Conservation (phyloP, 179 eudicot genomes). For the Camellia oleifera region DNA sequence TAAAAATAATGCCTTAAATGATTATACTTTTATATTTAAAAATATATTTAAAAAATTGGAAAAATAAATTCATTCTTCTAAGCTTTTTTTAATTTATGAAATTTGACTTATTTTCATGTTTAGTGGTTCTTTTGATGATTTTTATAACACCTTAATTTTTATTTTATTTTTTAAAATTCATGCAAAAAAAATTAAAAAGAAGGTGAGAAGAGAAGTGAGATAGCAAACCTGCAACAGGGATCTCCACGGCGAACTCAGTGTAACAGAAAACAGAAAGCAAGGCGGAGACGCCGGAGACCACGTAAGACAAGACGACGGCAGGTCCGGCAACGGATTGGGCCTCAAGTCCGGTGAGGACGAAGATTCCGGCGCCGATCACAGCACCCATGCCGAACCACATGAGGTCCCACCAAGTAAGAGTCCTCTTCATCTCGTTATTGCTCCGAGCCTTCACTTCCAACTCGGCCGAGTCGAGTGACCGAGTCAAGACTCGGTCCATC, state of each 20-base stretch:
- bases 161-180: too few species aligned
- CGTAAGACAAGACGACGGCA: slow-evolving; percentile 55
- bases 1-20: too few species aligned
- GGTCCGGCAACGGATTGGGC: slow-evolving; percentile 55
- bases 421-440: slow-evolving; percentile 45
- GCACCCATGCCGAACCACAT: slow-evolving; percentile 70
- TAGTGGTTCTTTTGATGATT: too few species aligned
- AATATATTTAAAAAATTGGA: too few species aligned
- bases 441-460: slow-evolving; percentile 43
- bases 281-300: slow-evolving; percentile 62
- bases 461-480: slow-evolving; percentile 43
- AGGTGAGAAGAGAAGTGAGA: background rate
- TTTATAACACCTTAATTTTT: too few species aligned
- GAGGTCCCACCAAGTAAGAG: slow-evolving; percentile 57
- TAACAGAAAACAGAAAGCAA: slow-evolving; percentile 68
- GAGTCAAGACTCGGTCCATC: slow-evolving; percentile 32
- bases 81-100: too few species aligned
- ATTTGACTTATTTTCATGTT: too few species aligned
- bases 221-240: slow-evolving; percentile 55
- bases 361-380: slow-evolving; percentile 56
- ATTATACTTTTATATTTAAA: too few species aligned
- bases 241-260: slow-evolving; percentile 71
- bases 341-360: slow-evolving; percentile 69
- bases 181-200: background rate
- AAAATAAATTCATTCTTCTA: too few species aligned